Percentiles rank a stretch among this genome's conserved stretches.
Evolutionary conservation across 2,329 filamentous ascomycete genomes (phyloP).

Genomic region (Exophiala lecanii-corni): DNA sequence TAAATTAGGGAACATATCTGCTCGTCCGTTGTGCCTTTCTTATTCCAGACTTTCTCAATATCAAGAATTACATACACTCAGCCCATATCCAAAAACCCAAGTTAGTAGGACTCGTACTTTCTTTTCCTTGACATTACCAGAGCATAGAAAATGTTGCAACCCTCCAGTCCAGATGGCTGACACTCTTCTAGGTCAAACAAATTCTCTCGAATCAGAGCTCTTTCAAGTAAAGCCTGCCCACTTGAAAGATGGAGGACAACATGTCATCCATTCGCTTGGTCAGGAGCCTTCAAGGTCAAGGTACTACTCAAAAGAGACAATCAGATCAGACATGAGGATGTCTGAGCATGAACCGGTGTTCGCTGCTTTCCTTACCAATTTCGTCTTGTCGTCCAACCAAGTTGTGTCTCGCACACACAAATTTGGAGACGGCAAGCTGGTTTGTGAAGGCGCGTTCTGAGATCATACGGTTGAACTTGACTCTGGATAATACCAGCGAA

Average conservation of each 20-base stretch:
- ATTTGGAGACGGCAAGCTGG: slow-evolving; percentile 25
- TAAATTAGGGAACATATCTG: no score
- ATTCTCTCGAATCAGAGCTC: no score
- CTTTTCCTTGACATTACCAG: no score
- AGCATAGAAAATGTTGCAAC: no score
- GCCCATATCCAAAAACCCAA: no score
- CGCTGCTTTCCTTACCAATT: slow-evolving; percentile 35
- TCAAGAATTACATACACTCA: no score
- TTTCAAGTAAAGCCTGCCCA: slow-evolving; percentile 21
- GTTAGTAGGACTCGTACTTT: no score
- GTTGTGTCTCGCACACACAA: slow-evolving; percentile 11
- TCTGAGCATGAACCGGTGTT: slow-evolving; percentile 60
- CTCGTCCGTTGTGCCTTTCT: no score
- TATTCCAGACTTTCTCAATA: no score
- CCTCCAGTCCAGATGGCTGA: no score
- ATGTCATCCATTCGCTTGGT: slow-evolving; percentile 22
- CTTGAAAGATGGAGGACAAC: slow-evolving; percentile 17
- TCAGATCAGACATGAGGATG: slow-evolving; percentile 34
- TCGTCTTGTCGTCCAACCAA: slow-evolving; percentile 27
- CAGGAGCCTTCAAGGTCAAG: slow-evolving; percentile 38
- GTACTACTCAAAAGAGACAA: slow-evolving; percentile 41
- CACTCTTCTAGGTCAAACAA: no score
- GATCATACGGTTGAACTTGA: slow-evolving; percentile 94
- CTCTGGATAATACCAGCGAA: slow-evolving; percentile 99
- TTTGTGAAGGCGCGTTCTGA: slow-evolving; percentile 52